Percentiles rank a stretch among this genome's conserved stretches.
phyloP scores from a whole-genome alignment of 148 eudicot genomes.

The Bassia scoparia region DNA sequence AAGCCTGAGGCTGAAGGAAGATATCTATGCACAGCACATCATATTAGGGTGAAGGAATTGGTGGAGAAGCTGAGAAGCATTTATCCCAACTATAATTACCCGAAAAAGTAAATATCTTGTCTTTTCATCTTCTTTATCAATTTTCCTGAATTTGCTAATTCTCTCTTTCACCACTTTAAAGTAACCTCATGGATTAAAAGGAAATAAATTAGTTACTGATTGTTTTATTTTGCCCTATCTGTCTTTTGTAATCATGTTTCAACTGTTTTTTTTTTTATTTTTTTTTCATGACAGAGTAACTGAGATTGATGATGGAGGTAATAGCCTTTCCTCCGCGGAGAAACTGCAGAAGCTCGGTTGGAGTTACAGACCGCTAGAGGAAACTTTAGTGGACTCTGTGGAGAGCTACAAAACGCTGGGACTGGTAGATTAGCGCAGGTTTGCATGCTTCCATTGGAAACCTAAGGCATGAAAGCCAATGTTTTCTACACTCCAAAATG shows the following conservation, averaged over 20 bases:
- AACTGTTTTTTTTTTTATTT: neutral
- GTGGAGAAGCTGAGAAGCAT: slow-evolving; percentile 40
- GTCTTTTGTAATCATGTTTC: neutral
- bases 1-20: slow-evolving; percentile 75
- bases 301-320: slow-evolving; percentile 18
- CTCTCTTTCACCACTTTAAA: neutral
- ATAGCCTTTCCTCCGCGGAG: slow-evolving; percentile 28
- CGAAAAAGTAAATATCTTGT: slow-evolving; percentile 28
- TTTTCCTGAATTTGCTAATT: neutral
- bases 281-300: slow-evolving; percentile 32
- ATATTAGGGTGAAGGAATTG: slow-evolving; percentile 36
- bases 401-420: slow-evolving; percentile 37
- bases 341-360: slow-evolving; percentile 48
- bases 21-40: slow-evolving; percentile 57
- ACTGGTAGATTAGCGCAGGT: slow-evolving; percentile 24
- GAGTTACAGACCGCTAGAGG: slow-evolving; percentile 41
- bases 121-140: neutral
- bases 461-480: neutral
- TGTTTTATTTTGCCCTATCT: neutral
- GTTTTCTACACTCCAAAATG: neutral
- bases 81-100: slow-evolving; percentile 39
- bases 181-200: neutral
- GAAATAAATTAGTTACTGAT: neutral
- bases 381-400: slow-evolving; percentile 38
- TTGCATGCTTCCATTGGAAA: neutral